A percentile compares a stretch with the other conserved stretches of the same genome.
Conservation (phyloP, 2,329 filamentous ascomycete genomes). For the Apiospora sp. region DNA sequence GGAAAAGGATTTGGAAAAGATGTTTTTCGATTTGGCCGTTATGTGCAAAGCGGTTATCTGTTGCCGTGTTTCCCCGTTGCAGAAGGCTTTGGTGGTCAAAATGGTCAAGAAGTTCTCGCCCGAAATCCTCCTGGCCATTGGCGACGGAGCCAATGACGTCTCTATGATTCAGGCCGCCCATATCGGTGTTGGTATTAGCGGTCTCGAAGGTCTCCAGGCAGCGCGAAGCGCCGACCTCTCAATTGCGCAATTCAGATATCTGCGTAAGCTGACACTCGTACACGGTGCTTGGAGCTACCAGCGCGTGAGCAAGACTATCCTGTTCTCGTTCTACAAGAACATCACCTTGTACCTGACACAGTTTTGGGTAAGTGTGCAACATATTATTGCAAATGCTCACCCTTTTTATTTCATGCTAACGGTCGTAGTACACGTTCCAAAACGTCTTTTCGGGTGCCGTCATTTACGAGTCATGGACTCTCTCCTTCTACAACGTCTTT, state of each 20-base stretch:
- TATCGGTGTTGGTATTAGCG: constrained; percentile 96
- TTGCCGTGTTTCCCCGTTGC: constrained; percentile 93
- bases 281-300: constrained; percentile 99
- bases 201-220: constrained; percentile 95
- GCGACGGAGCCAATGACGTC: constrained; percentile 98
- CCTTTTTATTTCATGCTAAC: constrained; percentile 23
- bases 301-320: constrained; percentile 92
- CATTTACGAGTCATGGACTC: constrained; percentile 98
- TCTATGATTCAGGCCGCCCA: constrained; percentile 99
- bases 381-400: not conserved
- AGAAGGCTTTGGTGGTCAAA: constrained; percentile 98
- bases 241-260: constrained; percentile 93
- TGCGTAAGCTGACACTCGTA: constrained; percentile 92
- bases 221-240: constrained; percentile 94
- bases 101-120: constrained; percentile 92
- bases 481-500: constrained; percentile 99
- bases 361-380: constrained; percentile 80
- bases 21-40: constrained; percentile 91
- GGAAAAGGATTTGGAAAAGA: constrained; percentile 91
- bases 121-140: constrained; percentile 93
- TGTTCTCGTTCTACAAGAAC: constrained; percentile 99
- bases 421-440: constrained; percentile 87
- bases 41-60: constrained; percentile 99
- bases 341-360: constrained; percentile 99
- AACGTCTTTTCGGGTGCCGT: constrained; percentile 98